Evolutionary conservation across 1,284 basidiomycete species (phyloP), one percentile per base, ranked within the genome.

Genomic region (Rhizoctonia solani): DNA sequence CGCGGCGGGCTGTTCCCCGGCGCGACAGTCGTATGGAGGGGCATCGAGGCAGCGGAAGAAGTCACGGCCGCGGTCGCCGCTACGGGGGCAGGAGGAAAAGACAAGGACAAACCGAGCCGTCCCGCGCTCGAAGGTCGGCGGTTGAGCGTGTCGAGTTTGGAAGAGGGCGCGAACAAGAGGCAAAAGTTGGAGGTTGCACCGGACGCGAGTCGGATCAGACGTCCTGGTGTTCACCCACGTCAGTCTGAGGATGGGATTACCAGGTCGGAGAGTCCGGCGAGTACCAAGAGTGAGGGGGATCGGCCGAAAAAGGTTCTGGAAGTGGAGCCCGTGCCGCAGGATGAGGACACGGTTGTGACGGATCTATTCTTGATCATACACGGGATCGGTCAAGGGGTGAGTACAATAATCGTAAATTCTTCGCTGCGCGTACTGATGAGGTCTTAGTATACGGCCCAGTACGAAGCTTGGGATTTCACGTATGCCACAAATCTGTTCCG

Each of bases 401-500:
- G 72, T 67, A 6, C n/a, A 2, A 9, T 11, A n/a, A 42, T 29
- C 46, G 29, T 49, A 27, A 37, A 11, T 67, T 23, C 8, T 67
- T 30, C 11, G 25, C 9, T 11, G n/a, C n/a, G n/a, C 65, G 39
- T 25, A 47, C 41, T 53, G 44, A 34, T 29, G 25, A 25, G n/a
- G 25, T 44, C 11, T 6, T 34, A 82, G 72, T 72, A 81, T 9
- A 80, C 80, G 0, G 74, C 76, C 5, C 77, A 79, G 50, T 79
- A 81, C 69, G 80, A 82, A 69, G 76, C 78, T 2, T 81, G 79
- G 73, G 79, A 79, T 70, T 82, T 82, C 69, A 76, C 82, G n/a
- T 81, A 82, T 71, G 79, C 80, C 4, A 77, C 77, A 23, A 82
- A 82, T 68, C 76, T 80, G 52, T 76, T 82, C 25, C 75, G 81